Percentiles rank a stretch among this genome's conserved stretches.
Evolutionary conservation across 139 green algal species (phyloP).

Genomic region (Edaphochlamys debaryana): DNA sequence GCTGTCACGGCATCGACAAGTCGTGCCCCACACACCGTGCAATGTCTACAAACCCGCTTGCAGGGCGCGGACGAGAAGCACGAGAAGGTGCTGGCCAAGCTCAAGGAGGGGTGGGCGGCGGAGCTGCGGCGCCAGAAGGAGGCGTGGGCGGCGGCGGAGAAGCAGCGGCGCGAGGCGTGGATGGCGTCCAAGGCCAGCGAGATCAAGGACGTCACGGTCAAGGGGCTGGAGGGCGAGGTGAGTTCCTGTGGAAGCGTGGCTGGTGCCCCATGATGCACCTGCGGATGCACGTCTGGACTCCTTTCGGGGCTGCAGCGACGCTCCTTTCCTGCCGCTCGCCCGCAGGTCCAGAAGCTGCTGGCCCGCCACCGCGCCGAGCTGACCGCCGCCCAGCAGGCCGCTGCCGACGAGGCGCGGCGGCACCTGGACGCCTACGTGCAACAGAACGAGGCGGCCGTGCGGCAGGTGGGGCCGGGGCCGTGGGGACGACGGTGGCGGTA

Average conservation of each 20-base stretch:
- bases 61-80: conserved; percentile 52
- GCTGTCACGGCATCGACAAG: too few species aligned
- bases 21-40: too few species aligned
- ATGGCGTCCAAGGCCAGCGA: conserved; percentile 66
- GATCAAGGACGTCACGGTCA: conserved; percentile 77
- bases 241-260: too few species aligned
- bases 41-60: too few species aligned
- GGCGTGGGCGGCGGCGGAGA: conserved; percentile 60
- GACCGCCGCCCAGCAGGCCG: conserved; percentile 44
- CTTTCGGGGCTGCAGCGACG: too few species aligned
- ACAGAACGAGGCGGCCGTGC: conserved; percentile 50
- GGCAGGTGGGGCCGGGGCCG: conserved; percentile 6
- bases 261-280: too few species aligned
- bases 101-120: conserved; percentile 62
- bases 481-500: conserved; percentile 1
- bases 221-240: conserved; percentile 66
- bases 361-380: conserved; percentile 60
- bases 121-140: conserved; percentile 67
- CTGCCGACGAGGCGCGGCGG: conserved; percentile 51
- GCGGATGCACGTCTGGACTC: too few species aligned
- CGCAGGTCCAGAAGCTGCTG: conserved; percentile 63
- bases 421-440: conserved; percentile 45
- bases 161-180: conserved; percentile 64
- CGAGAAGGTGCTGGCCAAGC: conserved; percentile 45
- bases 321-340: too few species aligned